Conservation (phyloP, 2,329 filamentous ascomycete genomes). For the Aspergillus brasiliensis region DNA sequence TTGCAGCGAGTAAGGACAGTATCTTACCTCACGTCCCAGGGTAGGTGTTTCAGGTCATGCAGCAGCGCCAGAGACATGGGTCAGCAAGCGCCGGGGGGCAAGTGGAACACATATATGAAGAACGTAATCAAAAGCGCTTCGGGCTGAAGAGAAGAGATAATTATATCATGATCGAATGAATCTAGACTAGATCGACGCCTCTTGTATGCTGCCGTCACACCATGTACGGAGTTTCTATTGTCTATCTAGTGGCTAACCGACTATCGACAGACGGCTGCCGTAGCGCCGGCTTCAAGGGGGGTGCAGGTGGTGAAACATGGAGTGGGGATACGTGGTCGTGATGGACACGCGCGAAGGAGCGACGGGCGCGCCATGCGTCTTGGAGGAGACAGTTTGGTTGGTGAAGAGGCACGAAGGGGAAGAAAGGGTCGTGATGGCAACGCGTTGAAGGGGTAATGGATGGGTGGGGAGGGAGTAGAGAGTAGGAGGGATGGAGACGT, state of each 20-base stretch:
- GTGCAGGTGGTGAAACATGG: constrained; percentile 15
- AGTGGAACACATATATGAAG: background rate
- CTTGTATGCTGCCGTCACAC: background rate
- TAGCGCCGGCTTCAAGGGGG: constrained; percentile 4
- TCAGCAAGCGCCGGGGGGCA: background rate
- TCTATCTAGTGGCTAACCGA: too few species aligned
- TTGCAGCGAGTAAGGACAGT: constrained; percentile 7
- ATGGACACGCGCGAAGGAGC: constrained; percentile 9
- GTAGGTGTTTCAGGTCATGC: constrained; percentile 3
- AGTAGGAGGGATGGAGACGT: background rate
- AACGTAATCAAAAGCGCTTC: background rate
- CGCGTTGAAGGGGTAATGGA: constrained; percentile 27
- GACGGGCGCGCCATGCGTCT: background rate
- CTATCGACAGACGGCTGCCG: background rate
- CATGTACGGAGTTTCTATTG: background rate
- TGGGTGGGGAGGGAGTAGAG: constrained; percentile 4
- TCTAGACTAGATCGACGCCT: background rate
- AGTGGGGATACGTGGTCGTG: constrained; percentile 11
- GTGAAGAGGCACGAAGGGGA: constrained; percentile 4
- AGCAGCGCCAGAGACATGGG: background rate
- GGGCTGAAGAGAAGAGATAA: background rate
- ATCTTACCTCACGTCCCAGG: background rate
- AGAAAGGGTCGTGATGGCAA: constrained; percentile 13
- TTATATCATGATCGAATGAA: background rate
- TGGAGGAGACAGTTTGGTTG: background rate